These are phyloP conservation scores for Aureobasidium lini DNA, from an alignment of 2,329 filamentous ascomycete species.

Conservation along the genomic window DNA sequence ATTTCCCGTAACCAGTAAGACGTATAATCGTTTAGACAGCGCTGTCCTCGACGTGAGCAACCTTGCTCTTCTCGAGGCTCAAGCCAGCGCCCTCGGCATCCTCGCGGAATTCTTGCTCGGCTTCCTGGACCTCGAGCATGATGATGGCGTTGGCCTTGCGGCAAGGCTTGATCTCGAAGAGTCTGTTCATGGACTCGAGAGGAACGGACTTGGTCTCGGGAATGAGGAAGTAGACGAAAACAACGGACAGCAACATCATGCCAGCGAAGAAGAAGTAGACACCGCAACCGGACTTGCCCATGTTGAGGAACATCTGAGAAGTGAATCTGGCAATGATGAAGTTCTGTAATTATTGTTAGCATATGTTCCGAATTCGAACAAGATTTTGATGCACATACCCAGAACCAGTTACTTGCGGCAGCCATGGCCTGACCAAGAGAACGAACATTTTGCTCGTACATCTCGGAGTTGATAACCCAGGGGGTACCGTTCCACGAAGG, in stretches of 20 bases:
- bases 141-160: constrained; percentile 34
- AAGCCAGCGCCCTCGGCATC: constrained; percentile 8
- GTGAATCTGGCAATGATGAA: constrained; percentile 35
- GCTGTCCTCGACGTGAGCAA: constrained; percentile 1
- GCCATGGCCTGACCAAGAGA: constrained; percentile 29
- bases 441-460: constrained; percentile 37
- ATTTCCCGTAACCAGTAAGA: neutral
- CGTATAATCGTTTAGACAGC: neutral
- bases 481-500: constrained; percentile 29
- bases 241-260: constrained; percentile 37
- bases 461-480: constrained; percentile 42
- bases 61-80: constrained; percentile 4
- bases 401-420: constrained; percentile 28
- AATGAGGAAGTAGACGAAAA: constrained; percentile 39
- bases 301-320: constrained; percentile 44
- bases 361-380: neutral
- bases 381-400: neutral
- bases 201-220: constrained; percentile 40
- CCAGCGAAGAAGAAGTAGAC: constrained; percentile 41
- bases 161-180: constrained; percentile 39
- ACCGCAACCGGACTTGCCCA: constrained; percentile 34
- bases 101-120: constrained; percentile 6
- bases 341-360: neutral
- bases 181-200: constrained; percentile 40
- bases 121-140: constrained; percentile 25